These are phyloP conservation scores for Colletotrichum euphorbiae DNA, from an alignment of 2,329 filamentous ascomycete genomes.

Conservation along the genomic window DNA sequence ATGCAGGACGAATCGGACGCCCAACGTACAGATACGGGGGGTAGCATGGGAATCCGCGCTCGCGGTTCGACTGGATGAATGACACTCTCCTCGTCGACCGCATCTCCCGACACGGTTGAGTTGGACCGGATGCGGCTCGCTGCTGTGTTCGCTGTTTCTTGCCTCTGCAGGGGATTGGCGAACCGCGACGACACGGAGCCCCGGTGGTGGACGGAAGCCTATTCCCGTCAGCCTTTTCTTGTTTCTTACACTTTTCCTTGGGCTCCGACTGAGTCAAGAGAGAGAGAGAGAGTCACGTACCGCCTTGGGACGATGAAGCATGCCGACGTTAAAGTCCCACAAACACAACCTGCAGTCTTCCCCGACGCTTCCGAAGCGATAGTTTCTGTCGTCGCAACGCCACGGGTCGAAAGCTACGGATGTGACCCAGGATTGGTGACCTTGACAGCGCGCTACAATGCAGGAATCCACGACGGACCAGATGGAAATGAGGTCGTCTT, in stretches of 20 bases:
- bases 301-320: constrained; percentile 91
- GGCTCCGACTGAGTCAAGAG: not conserved
- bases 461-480: constrained; percentile 89
- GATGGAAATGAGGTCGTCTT: constrained; percentile 95
- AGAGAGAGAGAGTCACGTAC: constrained; percentile 61
- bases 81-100: constrained; percentile 64
- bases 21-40: constrained; percentile 83
- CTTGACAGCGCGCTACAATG: constrained; percentile 91
- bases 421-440: constrained; percentile 96
- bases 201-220: constrained; percentile 68
- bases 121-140: constrained; percentile 75
- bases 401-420: constrained; percentile 95
- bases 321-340: constrained; percentile 98
- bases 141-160: constrained; percentile 72
- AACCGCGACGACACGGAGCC: constrained; percentile 65
- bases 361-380: constrained; percentile 94
- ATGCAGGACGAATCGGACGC: too few species aligned
- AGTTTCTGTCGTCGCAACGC: constrained; percentile 95
- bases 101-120: constrained; percentile 69
- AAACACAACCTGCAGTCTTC: constrained; percentile 91
- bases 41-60: constrained; percentile 84
- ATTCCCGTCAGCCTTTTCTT: constrained; percentile 31
- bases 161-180: constrained; percentile 61
- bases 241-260: not conserved
- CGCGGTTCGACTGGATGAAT: constrained; percentile 88